A percentile compares a stretch with the other conserved stretches of the same genome.
Evolutionary conservation across 2,329 filamentous ascomycete genomes (phyloP).

Genomic region (Penicillium digitatum): DNA sequence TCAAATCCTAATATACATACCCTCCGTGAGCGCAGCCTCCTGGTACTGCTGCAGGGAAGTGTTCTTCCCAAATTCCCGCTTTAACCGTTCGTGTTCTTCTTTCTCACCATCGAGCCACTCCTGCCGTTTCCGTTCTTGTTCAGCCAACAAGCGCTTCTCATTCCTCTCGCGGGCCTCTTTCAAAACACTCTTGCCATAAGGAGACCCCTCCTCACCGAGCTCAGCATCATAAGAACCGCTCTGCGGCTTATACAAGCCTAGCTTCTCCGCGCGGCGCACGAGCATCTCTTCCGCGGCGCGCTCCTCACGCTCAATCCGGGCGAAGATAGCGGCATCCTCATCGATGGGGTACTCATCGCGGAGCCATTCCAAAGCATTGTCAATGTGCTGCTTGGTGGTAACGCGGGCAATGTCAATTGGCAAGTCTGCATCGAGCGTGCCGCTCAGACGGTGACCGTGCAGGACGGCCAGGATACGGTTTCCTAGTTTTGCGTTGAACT

Average conservation of each 20-base stretch:
- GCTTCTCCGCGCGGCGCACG: constrained; percentile 36
- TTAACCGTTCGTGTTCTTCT: constrained; percentile 34
- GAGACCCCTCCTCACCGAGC: constrained; percentile 40
- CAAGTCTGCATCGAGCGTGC: constrained; percentile 45
- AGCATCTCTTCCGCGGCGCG: constrained; percentile 37
- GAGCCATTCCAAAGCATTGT: constrained; percentile 41
- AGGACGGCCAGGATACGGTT: constrained; percentile 41
- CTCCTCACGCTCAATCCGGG: constrained; percentile 42
- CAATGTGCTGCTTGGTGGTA: constrained; percentile 32
- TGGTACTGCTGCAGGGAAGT: constrained; percentile 38
- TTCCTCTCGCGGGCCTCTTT: constrained; percentile 40
- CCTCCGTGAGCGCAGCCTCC: constrained; percentile 34
- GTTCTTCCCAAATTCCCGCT: constrained; percentile 32
- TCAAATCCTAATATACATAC: constrained; percentile 18
- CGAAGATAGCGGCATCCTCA: constrained; percentile 48
- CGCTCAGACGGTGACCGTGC: constrained; percentile 43
- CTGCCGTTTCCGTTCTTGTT: constrained; percentile 49
- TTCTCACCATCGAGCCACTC: constrained; percentile 53
- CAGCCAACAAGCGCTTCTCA: constrained; percentile 37
- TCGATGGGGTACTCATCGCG: constrained; percentile 43
- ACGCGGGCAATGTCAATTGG: constrained; percentile 38
- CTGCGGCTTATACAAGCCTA: constrained; percentile 44
- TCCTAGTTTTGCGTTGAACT: constrained; percentile 30
- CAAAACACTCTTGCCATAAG: constrained; percentile 43
- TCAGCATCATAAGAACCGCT: constrained; percentile 44